Percentiles rank a stretch among this genome's conserved stretches.
Evolutionary conservation across 2,329 filamentous ascomycete species (phyloP).

Genomic region (Eutypella sp.): DNA sequence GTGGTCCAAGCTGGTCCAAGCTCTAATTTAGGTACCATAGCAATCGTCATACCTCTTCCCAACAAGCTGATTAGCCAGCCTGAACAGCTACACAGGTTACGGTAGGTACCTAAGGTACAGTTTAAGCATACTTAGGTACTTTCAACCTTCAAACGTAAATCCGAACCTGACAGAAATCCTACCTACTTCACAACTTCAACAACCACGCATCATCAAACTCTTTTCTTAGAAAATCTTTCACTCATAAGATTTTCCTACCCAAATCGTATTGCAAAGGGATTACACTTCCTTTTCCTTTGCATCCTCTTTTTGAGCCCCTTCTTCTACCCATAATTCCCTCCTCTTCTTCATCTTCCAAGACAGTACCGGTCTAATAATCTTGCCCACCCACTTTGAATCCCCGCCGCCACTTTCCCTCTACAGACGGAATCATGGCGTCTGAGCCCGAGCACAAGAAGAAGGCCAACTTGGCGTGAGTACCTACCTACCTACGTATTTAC

Average conservation of each 20-base stretch:
- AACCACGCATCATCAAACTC: not conserved
- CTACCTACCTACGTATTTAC: no score
- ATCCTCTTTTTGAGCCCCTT: no score
- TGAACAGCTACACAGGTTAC: not conserved
- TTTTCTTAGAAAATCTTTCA: not conserved
- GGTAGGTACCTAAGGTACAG: no score
- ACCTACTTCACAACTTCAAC: not conserved
- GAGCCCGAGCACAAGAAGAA: slow-evolving; percentile 74
- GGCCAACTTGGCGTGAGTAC: slow-evolving; percentile 74
- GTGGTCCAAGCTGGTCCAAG: slow-evolving; percentile 1
- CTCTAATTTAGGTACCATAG: not conserved
- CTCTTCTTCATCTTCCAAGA: slow-evolving; percentile 5
- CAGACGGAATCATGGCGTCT: slow-evolving; percentile 57
- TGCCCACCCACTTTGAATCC: slow-evolving; percentile 2
- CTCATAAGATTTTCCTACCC: not conserved
- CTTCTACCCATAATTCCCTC: not conserved
- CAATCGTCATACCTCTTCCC: slow-evolving; percentile 2
- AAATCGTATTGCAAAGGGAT: not conserved
- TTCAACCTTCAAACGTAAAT: not conserved
- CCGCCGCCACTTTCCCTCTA: slow-evolving; percentile 6
- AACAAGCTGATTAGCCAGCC: not conserved
- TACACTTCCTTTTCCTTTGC: not conserved
- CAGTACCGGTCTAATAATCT: slow-evolving; percentile 3
- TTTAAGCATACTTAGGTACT: not conserved
- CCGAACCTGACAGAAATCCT: not conserved